Evolutionary conservation across 352 stramenopile genomes (phyloP).

Genomic region (Globisporangium rhizosaccharum): DNA sequence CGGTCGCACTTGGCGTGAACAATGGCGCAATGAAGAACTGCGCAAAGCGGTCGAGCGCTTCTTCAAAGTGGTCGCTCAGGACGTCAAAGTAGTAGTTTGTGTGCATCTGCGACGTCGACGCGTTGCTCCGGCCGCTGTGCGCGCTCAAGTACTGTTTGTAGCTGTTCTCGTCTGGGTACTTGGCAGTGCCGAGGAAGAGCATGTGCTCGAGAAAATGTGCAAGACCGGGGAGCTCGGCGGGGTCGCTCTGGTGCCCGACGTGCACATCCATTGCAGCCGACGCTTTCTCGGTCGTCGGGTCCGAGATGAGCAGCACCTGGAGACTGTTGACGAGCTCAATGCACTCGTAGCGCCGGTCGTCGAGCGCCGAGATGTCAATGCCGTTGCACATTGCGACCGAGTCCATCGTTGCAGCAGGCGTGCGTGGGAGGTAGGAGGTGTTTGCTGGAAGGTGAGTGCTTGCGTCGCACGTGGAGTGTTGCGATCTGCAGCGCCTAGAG

Average conservation of each 20-base stretch:
- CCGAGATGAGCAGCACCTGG: conserved; percentile 84
- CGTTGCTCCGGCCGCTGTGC: conserved; percentile 94
- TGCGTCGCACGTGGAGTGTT: too few relatives aligned
- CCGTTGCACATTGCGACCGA: conserved; percentile 7
- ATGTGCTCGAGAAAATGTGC: conserved; percentile 96
- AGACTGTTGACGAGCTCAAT: conserved; percentile 49
- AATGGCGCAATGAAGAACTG: conserved; percentile 97
- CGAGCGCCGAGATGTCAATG: conserved; percentile 59
- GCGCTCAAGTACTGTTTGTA: conserved; percentile 92
- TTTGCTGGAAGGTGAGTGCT: too few relatives aligned
- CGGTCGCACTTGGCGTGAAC: conserved; percentile 87
- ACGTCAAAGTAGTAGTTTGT: conserved; percentile 98
- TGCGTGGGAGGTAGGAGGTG: too few relatives aligned
- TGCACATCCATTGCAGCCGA: conserved; percentile 94
- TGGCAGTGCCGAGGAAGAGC: conserved; percentile 95
- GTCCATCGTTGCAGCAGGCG: conserved; percentile 6
- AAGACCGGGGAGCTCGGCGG: conserved; percentile 75
- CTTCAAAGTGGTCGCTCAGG: conserved; percentile 61
- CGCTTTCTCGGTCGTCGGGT: conserved; percentile 89
- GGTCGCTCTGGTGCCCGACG: conserved; percentile 92
- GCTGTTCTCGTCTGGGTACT: conserved; percentile 95
- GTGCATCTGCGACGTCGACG: conserved; percentile 94
- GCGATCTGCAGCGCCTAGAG: too few relatives aligned
- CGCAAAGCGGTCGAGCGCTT: conserved; percentile 93
- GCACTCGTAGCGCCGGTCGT: conserved; percentile 56